Evolutionary conservation across 2,329 filamentous ascomycete genomes (phyloP).

Genomic region (Arthrobotrys musiformis): DNA sequence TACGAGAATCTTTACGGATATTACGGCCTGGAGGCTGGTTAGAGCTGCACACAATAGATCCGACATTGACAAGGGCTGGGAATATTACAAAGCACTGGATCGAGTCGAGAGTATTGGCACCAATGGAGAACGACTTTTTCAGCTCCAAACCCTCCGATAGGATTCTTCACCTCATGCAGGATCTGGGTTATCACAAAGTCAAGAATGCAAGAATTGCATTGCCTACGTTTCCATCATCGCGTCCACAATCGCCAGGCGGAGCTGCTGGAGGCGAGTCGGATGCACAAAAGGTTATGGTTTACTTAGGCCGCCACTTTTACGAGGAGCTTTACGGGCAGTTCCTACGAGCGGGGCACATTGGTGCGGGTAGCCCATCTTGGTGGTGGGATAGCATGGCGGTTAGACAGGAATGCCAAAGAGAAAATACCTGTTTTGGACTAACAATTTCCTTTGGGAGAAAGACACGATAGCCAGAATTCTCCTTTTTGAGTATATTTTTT

Average conservation of each 20-base stretch:
- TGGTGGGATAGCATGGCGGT: slow-evolving; percentile 57
- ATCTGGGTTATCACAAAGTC: slow-evolving; percentile 53
- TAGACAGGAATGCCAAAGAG: slow-evolving; percentile 56
- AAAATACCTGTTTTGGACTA: slow-evolving; percentile 56
- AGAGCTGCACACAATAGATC: slow-evolving; percentile 55
- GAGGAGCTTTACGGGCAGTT: slow-evolving; percentile 55
- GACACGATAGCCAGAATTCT: slow-evolving; percentile 36
- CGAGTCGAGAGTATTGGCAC: slow-evolving; percentile 52
- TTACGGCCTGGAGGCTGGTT: slow-evolving; percentile 56
- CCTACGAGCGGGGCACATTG: slow-evolving; percentile 50
- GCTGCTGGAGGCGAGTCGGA: slow-evolving; percentile 47
- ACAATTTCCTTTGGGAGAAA: slow-evolving; percentile 57
- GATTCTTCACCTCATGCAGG: slow-evolving; percentile 53
- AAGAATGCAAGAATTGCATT: slow-evolving; percentile 56
- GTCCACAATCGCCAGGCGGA: slow-evolving; percentile 16
- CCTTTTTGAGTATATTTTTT: slow-evolving; percentile 27
- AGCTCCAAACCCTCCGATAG: slow-evolving; percentile 53
- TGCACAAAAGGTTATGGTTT: slow-evolving; percentile 56
- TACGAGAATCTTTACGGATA: slow-evolving; percentile 52
- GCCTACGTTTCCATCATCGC: slow-evolving; percentile 41
- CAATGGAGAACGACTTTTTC: slow-evolving; percentile 55
- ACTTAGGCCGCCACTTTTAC: slow-evolving; percentile 56
- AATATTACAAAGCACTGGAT: slow-evolving; percentile 56
- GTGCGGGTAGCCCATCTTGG: slow-evolving; percentile 52
- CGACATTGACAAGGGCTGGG: slow-evolving; percentile 50